Evolutionary conservation across 2,329 filamentous ascomycete species (phyloP), one percentile per base, ranked within the genome.

Genomic region (Escovopsis weberi): DNA sequence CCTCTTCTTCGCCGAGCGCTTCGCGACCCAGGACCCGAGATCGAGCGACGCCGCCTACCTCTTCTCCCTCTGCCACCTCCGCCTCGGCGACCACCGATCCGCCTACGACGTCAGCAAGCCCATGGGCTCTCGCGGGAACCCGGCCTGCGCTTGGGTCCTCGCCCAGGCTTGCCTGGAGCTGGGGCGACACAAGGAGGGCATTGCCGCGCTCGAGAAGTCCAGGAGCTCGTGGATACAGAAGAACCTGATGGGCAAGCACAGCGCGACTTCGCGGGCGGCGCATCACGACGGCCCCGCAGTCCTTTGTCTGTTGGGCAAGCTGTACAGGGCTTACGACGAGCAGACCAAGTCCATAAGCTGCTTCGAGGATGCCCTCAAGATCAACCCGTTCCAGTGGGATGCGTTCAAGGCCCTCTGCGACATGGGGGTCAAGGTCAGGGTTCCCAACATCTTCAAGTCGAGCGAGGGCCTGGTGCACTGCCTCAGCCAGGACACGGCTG

Each of bases 331-430:
- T 2, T 81, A 91, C 53, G 83, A 94, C 52, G 74, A 85, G 53
- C 83, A 83, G 55, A 82, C 82, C 52, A 87, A 85, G 60, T 88
- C 91, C 7, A 78, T 89, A 12, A 75, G 83, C 50, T 86, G 78
- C 59, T 96, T 91, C 57, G 86, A 94, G 51, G 86, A 93, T 46
- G 78, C 88, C 6, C 66, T 98, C 53, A 93, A 88, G 62, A 61
- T 80, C 43, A 98, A 96, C 55, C 88, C 91, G 2, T 89, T 96
- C 61, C 91, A 94, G 75, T 98, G 91, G 91, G 91, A 98, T 67
- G 88, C 89, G 0, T 96, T 96, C 54, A 79, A 81, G 19, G 82
- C 78, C 12, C 72, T 98, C 7, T 94, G 88, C 58, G 87, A 95
- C 56, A 85, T 76, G 79, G 85, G 85, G 4, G 81, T 86, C 37